phyloP scores from a whole-genome alignment of 2,329 filamentous ascomycete genomes.

The Basipetospora chlamydospora region DNA sequence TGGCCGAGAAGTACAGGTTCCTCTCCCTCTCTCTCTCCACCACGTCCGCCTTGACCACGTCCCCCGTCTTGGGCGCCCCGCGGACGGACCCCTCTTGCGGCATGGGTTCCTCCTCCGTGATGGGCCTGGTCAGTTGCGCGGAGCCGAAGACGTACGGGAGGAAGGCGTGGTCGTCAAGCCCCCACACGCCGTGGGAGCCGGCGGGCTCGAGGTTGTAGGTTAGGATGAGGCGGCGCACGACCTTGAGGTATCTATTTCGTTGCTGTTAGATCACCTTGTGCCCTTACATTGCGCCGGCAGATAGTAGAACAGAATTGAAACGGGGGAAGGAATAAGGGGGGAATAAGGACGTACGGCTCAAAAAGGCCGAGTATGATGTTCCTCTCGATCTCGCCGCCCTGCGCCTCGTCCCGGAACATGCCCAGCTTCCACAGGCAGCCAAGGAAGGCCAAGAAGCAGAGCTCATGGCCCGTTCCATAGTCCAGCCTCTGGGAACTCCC shows the following conservation, averaged over 20 bases:
- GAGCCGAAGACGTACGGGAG: constrained; percentile 90
- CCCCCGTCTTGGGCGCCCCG: constrained; percentile 54
- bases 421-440: constrained; percentile 83
- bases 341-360: constrained; percentile 50
- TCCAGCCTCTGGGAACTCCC: constrained; percentile 82
- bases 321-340: not conserved
- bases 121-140: constrained; percentile 70
- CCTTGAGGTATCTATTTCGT: constrained; percentile 51
- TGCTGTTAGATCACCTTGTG: too few species aligned
- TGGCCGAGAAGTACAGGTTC: constrained; percentile 88
- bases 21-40: constrained; percentile 50
- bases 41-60: constrained; percentile 48
- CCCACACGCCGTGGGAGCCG: constrained; percentile 95
- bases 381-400: constrained; percentile 50
- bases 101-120: constrained; percentile 45
- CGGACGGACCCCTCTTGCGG: constrained; percentile 66
- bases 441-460: constrained; percentile 87
- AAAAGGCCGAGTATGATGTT: constrained; percentile 70
- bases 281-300: constrained; percentile 7
- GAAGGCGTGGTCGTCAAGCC: constrained; percentile 94
- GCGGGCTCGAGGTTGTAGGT: constrained; percentile 91
- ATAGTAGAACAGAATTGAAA: too few species aligned
- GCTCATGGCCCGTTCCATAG: constrained; percentile 90
- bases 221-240: constrained; percentile 70
- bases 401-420: constrained; percentile 47